Conservation (phyloP, 176 grass and related monocot genomes). For the Panicum miliaceum region DNA sequence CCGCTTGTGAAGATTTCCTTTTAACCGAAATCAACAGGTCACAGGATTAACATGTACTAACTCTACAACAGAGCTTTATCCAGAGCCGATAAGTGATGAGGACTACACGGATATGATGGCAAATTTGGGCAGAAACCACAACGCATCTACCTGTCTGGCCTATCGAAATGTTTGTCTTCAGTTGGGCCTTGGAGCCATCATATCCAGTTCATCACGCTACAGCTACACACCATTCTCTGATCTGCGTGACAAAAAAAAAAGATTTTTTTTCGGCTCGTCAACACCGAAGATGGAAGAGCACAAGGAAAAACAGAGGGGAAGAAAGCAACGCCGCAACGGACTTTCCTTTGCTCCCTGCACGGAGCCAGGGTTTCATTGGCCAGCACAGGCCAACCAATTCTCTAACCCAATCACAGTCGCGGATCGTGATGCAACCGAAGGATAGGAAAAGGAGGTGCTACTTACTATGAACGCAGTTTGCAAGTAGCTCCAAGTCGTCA, state of each 20-base stretch:
- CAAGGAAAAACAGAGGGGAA: background rate
- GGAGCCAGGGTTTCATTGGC: constrained; percentile 33
- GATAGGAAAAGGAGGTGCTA: background rate
- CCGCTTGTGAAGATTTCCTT: background rate
- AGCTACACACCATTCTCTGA: background rate
- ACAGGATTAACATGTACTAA: background rate
- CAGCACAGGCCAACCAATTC: background rate
- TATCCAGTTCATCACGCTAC: background rate
- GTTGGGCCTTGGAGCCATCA: background rate
- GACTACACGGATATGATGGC: background rate
- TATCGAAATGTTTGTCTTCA: constrained; percentile 18
- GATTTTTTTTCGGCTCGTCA: background rate
- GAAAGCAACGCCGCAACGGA: constrained; percentile 2
- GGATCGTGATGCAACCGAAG: background rate
- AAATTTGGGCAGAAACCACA: background rate
- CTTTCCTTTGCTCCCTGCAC: constrained; percentile 38
- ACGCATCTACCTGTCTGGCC: background rate
- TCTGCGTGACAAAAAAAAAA: background rate
- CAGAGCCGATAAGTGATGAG: constrained; percentile 5
- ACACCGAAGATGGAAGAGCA: background rate
- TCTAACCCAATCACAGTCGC: background rate
- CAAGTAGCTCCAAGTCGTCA: background rate
- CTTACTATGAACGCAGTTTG: background rate
- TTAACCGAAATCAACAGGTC: background rate
- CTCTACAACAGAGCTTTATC: background rate